phyloP scores from a whole-genome alignment of 495 filamentous ascomycete genomes.

The Parachaetomium inaequale region DNA sequence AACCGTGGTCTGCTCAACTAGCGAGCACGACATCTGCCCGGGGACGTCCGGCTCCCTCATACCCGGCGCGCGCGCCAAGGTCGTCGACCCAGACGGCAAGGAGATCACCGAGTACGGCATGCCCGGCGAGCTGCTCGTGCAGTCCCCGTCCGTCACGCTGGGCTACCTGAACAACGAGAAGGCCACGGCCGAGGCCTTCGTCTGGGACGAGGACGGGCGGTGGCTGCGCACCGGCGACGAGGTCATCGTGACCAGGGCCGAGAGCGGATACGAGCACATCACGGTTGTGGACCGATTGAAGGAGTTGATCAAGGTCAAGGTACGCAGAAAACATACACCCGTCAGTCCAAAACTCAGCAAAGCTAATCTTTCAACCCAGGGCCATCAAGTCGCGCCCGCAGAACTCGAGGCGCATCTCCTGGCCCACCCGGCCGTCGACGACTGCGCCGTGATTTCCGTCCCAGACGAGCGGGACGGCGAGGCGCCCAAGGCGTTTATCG shows the following conservation, averaged over 20 bases:
- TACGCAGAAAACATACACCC: slow-evolving; percentile 34
- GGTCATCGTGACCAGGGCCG: slow-evolving; percentile 61
- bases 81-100: slow-evolving; percentile 67
- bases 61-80: slow-evolving; percentile 62
- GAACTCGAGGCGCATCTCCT: slow-evolving; percentile 89
- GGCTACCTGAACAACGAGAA: slow-evolving; percentile 85
- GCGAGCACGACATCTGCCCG: slow-evolving; percentile 62
- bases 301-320: slow-evolving; percentile 93
- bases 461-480: slow-evolving; percentile 74
- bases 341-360: background rate
- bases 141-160: slow-evolving; percentile 70
- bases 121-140: slow-evolving; percentile 75
- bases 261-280: slow-evolving; percentile 69
- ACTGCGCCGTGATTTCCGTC: slow-evolving; percentile 80
- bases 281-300: slow-evolving; percentile 87
- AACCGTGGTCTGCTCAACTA: slow-evolving; percentile 67
- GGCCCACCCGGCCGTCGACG: slow-evolving; percentile 72
- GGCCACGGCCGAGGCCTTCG: slow-evolving; percentile 75
- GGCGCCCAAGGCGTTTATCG: slow-evolving; percentile 82
- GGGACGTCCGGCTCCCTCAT: slow-evolving; percentile 72
- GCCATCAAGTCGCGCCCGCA: slow-evolving; percentile 85
- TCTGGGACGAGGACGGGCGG: slow-evolving; percentile 62
- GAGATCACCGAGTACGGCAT: slow-evolving; percentile 74
- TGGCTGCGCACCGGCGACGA: slow-evolving; percentile 90
- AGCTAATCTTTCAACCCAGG: slow-evolving; percentile 44